Base-by-base conservation (phyloP, 495 filamentous ascomycete genomes). In the Penicillium lagena region DNA sequence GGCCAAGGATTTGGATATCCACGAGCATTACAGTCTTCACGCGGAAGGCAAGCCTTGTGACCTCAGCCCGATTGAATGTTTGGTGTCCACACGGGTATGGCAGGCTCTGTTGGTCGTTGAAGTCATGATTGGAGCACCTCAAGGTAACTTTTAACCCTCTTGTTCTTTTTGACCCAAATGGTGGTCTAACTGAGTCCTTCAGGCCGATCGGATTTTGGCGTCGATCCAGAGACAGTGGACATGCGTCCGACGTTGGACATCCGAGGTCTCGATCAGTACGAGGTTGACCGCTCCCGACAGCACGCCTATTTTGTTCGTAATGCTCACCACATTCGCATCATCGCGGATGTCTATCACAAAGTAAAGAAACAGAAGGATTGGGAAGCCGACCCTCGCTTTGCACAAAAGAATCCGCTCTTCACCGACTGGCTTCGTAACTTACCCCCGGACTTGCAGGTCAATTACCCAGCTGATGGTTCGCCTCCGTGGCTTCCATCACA, bases 91-190 rank as follows among this genome's bases (percentile, higher is more conserved):
- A 17, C 76, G 91, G 35, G 81, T 97, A 37, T 98, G 93, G 93
- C 89, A 97, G 60, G 86, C 80, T 0, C 77, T 96, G 12, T 85
- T 95, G 63, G 73, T 87, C 17, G 81, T 88, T 30, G 93, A 97
- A 62, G 73, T 91, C 27, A 95, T 97, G 89, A 83, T 97, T 47
- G 91, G 93, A 36, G 89, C 85, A 12, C 89, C 94, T 2, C 93
- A 98, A 84, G 94, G 87, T 90, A 71, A 50, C 66, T 41, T 1
- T 17, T 51, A 29, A 29, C 28, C 29, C 15, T 28, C 30, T 8
- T 37, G 37, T 7, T 6, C 12, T 37, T 36, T 22, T 22, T 3
- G 2, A 2, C 22, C 22, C 22, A 22, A 22, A 22, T 22, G 22
- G 22, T 45, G 38, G 35, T 42, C 44, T 28, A 37, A 34, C 27